Percentiles rank a stretch among this genome's conserved stretches.
phyloP scores from a whole-genome alignment of 768 basidiomycete species.

The Suillus paluster region DNA sequence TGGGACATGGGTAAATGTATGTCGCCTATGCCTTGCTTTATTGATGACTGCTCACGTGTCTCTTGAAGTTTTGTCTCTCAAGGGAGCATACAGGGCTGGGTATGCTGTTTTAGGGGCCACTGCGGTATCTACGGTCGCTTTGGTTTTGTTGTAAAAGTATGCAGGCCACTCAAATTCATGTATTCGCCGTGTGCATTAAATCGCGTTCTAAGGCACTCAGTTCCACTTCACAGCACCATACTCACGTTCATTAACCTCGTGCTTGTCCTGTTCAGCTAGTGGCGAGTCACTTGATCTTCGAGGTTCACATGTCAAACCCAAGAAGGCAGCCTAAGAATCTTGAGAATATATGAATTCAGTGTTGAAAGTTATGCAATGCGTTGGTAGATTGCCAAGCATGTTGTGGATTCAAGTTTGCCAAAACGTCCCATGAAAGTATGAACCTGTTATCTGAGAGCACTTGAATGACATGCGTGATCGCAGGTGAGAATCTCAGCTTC shows the following conservation, averaged over 20 bases:
- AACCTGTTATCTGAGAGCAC: neutral
- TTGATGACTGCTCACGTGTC: neutral
- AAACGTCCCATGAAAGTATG: neutral
- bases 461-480: neutral
- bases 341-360: neutral
- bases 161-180: neutral
- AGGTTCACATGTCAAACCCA: neutral
- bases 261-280: neutral
- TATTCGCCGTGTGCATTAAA: neutral
- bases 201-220: neutral
- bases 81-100: constrained; percentile 78
- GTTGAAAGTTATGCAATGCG: neutral
- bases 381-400: neutral
- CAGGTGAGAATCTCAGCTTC: constrained; percentile 1
- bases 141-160: constrained; percentile 53
- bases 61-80: constrained; percentile 72
- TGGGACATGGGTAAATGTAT: constrained; percentile 92
- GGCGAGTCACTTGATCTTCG: neutral
- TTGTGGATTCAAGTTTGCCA: neutral
- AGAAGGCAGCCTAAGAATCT: neutral
- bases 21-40: constrained; percentile 37
- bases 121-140: constrained; percentile 71
- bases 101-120: constrained; percentile 86
- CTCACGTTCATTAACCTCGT: neutral
- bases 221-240: neutral